phyloP scores from a whole-genome alignment of 2,329 filamentous ascomycete genomes.

The Phaeophleospora eucalypticola region DNA sequence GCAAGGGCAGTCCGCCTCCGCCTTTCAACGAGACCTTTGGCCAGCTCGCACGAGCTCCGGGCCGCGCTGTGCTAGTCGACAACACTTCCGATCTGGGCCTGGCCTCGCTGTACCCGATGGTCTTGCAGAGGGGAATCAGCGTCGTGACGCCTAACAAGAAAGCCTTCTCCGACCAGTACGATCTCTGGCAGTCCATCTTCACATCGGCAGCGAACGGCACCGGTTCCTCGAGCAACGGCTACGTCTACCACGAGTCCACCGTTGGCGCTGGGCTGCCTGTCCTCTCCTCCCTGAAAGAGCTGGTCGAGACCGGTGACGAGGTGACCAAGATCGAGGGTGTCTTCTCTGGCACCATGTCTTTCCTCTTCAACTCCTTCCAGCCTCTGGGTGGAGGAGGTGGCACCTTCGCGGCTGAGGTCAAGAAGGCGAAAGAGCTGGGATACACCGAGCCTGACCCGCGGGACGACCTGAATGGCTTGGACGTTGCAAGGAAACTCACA shows the following conservation, averaged over 20 bases:
- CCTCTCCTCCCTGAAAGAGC: constrained; percentile 86
- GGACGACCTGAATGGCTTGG: constrained; percentile 81
- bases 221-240: constrained; percentile 52
- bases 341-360: constrained; percentile 96
- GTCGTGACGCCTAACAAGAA: constrained; percentile 99
- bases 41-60: constrained; percentile 73
- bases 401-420: constrained; percentile 86
- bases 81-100: constrained; percentile 91
- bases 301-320: constrained; percentile 90
- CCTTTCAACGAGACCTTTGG: constrained; percentile 66
- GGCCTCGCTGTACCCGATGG: constrained; percentile 75
- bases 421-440: constrained; percentile 84
- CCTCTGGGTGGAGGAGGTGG: constrained; percentile 71
- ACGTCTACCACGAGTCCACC: constrained; percentile 91
- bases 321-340: constrained; percentile 93
- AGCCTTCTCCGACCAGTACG: constrained; percentile 78
- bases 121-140: constrained; percentile 77
- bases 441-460: constrained; percentile 88
- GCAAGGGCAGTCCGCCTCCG: constrained; percentile 62
- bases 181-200: constrained; percentile 86
- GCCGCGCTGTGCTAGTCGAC: constrained; percentile 80
- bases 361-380: constrained; percentile 96
- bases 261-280: constrained; percentile 91
- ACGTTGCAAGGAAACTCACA: constrained; percentile 92
- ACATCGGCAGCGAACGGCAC: constrained; percentile 61